These are phyloP conservation scores for Coemansia javaensis DNA, from an alignment of 192 early-diverging fungal species.

Conservation along the genomic window DNA sequence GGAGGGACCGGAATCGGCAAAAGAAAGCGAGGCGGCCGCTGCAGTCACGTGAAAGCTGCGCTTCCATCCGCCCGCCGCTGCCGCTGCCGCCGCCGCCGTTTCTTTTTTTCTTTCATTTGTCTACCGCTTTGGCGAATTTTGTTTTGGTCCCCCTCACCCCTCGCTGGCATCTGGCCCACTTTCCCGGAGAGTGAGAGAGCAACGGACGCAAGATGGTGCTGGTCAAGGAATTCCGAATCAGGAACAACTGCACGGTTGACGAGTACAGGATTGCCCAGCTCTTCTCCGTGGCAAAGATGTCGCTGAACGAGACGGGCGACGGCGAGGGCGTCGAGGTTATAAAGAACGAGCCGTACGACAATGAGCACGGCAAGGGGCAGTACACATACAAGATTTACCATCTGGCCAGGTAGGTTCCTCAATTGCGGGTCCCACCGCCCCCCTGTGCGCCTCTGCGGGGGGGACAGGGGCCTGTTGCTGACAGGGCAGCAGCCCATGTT, in stretches of 20 bases:
- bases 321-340: constrained; percentile 78
- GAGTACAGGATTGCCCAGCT: constrained; percentile 77
- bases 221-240: constrained; percentile 72
- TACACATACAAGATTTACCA: constrained; percentile 76
- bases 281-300: constrained; percentile 70
- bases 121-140: neutral
- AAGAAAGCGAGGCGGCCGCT: no score
- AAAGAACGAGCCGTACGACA: constrained; percentile 73
- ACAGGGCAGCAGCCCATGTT: neutral
- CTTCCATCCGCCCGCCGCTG: no score
- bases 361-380: constrained; percentile 67
- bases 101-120: constrained; percentile 1
- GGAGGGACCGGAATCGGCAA: no score
- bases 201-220: constrained; percentile 48
- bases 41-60: no score
- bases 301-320: constrained; percentile 70
- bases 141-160: neutral
- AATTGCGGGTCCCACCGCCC: neutral
- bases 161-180: no score
- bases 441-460: no score
- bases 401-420: constrained; percentile 30
- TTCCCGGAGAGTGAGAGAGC: no score
- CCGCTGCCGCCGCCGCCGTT: no score
- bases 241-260: constrained; percentile 68
- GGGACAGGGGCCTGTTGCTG: no score